Evolutionary conservation across 2,329 filamentous ascomycete species (phyloP), one percentile per base, ranked within the genome.

Genomic region (Neoscytalidium dimidiatum): DNA sequence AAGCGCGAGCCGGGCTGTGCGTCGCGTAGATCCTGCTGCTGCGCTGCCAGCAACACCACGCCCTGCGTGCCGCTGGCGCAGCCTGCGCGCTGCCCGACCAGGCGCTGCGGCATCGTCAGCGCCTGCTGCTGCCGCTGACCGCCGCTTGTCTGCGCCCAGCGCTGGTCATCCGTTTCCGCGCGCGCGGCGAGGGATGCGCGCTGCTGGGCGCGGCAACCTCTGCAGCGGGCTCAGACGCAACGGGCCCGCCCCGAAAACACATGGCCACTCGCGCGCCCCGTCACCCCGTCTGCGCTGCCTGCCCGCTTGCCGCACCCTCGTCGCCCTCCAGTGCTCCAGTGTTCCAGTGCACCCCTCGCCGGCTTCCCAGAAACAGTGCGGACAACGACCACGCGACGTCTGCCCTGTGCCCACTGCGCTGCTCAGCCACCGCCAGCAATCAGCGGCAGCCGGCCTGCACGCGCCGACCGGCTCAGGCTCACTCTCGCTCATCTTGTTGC

Each of bases 1-100:
- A 63, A 62, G 58, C 58, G 46, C 48, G 35, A 63, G 61, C 46
- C 49, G 61, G 61, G 61, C 61, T 53, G 48, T 53, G 61, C 61
- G 60, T 56, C 46, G 58, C 31, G 58, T 62, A 49, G 58, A 62
- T 62, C 58, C 44, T 49, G 38, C 44, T 49, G 38, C 38, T 17
- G 8, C 4, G 38, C 56, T 46, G 44, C 44, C 58, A 61, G 43
- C 57, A 49, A 61, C 57, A 61, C 57, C 57, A 61, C 57, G 29
- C 57, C 41, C 57, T 61, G 57, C 57, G 28, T 61, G 57, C 57
- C 57, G 29, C 21, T 17, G 23, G 38, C 17, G 14, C 23, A 26
- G 46, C 31, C 52, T 38, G 52, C 33, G 52, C 52, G 33, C 52
- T 33, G 21, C 48, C 26, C 26, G 19, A 19, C n/a, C n/a, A 46